Evolutionary conservation across 768 basidiomycete genomes (phyloP), one percentile per base, ranked within the genome.

Genomic region (Tubosaeta sp.): DNA sequence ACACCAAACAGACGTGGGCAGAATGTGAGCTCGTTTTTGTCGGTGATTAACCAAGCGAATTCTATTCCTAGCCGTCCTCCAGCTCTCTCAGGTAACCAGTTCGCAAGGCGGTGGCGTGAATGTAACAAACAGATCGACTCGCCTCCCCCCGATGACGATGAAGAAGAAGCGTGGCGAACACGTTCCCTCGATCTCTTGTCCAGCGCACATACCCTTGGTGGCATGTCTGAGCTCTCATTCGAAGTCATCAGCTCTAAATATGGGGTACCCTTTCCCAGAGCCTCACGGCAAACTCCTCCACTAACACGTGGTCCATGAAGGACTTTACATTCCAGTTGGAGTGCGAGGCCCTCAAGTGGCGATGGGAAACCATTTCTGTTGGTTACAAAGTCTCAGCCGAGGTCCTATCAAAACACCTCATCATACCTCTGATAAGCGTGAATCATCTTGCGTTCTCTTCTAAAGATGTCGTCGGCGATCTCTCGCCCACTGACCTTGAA

Each of bases 361-460:
- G 78, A 70, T 91, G 89, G 89, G 86, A 90, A 66, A 77, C 83
- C 14, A 79, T 76, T 64, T 78, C 76, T 56, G 62, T 86, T 32
- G 86, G 87, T 8, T 72, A 81, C 63, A 83, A 75, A 65, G 59
- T 68, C 29, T 85, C 87, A 31, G 81, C 89, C 52, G 84, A 87
- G 45, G 72, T 89, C 48, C 74, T 91, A 46, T 90, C 89, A 53
- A 84, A 77, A 56, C 89, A 91, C 59, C 79, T 90, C 56, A 82
- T 90, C 55, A 71, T 84, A 53, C 89, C 89, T 7, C 74, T 90
- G 53, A 83, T 91, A 62, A 87, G 81, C 64, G 70, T 80, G 41
- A 82, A 76, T 52, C 82, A 89, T 65, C 68, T 88, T 55, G 78
- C 83, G 2, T 85, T 90, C 68, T 74, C 78, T 44, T 82, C 82